Conservation (phyloP, 345 rosid species). For the Salix viminalis region DNA sequence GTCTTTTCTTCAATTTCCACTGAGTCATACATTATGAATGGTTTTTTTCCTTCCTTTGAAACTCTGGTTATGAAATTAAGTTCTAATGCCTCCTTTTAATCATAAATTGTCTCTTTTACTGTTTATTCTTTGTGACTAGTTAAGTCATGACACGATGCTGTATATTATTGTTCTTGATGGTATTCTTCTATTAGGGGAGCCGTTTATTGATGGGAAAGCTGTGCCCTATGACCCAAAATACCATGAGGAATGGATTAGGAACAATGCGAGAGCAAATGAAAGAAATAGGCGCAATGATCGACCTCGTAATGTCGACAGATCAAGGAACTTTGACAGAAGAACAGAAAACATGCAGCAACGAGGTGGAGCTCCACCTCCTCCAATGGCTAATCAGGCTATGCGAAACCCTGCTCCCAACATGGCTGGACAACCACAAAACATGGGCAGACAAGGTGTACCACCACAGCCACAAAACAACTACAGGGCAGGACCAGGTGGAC, state of each 20-base stretch:
- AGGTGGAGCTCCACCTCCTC: conserved; percentile 10
- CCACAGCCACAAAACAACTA: conserved; percentile 24
- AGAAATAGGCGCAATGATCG: conserved; percentile 84
- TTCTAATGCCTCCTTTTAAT: background rate
- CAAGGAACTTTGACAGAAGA: conserved; percentile 88
- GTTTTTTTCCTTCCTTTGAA: background rate
- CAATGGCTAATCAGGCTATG: conserved; percentile 36
- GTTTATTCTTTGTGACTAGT: background rate
- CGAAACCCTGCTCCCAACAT: conserved; percentile 24
- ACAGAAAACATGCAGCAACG: conserved; percentile 62
- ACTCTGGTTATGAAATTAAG: background rate
- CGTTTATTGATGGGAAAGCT: conserved; percentile 89
- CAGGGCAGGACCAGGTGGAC: conserved; percentile 31
- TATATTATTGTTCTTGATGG: background rate
- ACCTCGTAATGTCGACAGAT: conserved; percentile 65
- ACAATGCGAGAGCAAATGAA: conserved; percentile 81
- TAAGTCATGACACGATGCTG: too few species aligned
- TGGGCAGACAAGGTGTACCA: conserved; percentile 11
- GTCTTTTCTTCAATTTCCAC: background rate
- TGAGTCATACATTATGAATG: background rate
- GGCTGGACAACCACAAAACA: conserved; percentile 24
- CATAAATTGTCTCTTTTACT: background rate
- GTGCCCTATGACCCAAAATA: conserved; percentile 95
- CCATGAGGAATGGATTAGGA: conserved; percentile 97
- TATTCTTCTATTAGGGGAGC: conserved; percentile 55